Percentiles rank a stretch among this genome's conserved stretches.
phyloP scores from a whole-genome alignment of 345 rosid species.

The Combretum micranthum region DNA sequence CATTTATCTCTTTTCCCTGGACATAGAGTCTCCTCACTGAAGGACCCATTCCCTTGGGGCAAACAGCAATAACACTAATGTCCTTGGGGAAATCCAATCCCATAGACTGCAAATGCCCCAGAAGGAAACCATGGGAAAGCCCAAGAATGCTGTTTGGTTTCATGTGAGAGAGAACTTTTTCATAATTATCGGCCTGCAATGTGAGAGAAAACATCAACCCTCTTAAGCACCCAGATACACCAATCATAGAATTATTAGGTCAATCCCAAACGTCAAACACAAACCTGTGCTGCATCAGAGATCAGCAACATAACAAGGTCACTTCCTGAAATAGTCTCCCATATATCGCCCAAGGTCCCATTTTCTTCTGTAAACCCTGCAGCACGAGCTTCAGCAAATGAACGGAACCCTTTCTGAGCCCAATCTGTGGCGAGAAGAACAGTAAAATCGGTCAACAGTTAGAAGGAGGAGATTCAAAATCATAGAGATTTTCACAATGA shows the following conservation, averaged over 20 bases:
- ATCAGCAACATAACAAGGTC: slow-evolving; percentile 84
- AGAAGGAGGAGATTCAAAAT: background rate
- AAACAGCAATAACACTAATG: slow-evolving; percentile 75
- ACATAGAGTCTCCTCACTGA: slow-evolving; percentile 89
- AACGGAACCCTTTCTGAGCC: slow-evolving; percentile 84
- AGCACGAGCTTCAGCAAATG: slow-evolving; percentile 85
- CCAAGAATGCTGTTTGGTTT: slow-evolving; percentile 94
- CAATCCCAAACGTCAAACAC: background rate
- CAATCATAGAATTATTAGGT: background rate
- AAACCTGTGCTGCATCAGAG: slow-evolving; percentile 94
- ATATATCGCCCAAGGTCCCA: slow-evolving; percentile 86
- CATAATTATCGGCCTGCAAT: slow-evolving; percentile 84
- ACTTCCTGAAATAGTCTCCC: slow-evolving; percentile 81
- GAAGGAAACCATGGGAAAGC: slow-evolving; percentile 87
- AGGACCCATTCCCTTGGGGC: slow-evolving; percentile 91
- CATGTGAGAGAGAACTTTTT: slow-evolving; percentile 76
- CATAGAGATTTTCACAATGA: background rate
- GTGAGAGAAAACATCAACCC: too few species aligned
- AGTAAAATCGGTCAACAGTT: background rate
- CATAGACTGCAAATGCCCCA: slow-evolving; percentile 71
- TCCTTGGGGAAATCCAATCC: slow-evolving; percentile 80
- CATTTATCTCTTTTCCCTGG: slow-evolving; percentile 84
- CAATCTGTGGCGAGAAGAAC: slow-evolving; percentile 38
- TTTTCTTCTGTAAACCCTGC: slow-evolving; percentile 80
- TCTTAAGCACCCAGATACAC: too few species aligned